Conservation (phyloP, 495 filamentous ascomycete genomes). For the Talaromyces liani region DNA sequence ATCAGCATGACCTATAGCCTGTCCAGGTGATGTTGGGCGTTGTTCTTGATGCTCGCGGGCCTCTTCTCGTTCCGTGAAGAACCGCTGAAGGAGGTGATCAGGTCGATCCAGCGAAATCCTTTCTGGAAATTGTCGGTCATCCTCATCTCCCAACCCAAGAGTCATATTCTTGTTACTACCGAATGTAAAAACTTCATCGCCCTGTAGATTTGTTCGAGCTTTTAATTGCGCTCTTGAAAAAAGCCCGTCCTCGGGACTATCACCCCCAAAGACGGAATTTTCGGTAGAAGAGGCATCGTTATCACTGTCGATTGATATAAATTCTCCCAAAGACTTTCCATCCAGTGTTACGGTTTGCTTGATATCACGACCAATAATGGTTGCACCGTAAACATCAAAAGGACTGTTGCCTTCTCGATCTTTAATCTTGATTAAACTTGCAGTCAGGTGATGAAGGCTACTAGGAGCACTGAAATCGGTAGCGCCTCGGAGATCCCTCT, state of each 20-base stretch:
- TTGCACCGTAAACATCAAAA: conserved; percentile 82
- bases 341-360: conserved; percentile 16
- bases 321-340: conserved; percentile 4
- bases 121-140: conserved; percentile 90
- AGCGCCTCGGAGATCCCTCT: conserved; percentile 62
- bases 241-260: conserved; percentile 26
- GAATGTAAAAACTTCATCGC: conserved; percentile 86
- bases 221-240: conserved; percentile 16
- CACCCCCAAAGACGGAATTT: conserved; percentile 29
- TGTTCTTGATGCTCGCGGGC: conserved; percentile 21
- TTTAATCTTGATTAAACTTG: conserved; percentile 83
- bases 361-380: conserved; percentile 57
- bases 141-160: conserved; percentile 84
- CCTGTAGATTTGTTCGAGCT: conserved; percentile 39
- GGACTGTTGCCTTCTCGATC: conserved; percentile 92
- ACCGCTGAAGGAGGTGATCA: conserved; percentile 62
- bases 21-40: conserved; percentile 10
- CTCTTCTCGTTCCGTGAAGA: conserved; percentile 54
- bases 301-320: conserved; percentile 18
- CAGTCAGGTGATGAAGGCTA: conserved; percentile 40
- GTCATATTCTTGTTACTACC: conserved; percentile 94
- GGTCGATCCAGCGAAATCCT: conserved; percentile 72
- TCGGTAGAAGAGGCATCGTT: conserved; percentile 30
- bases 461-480: conserved; percentile 40
- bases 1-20: conserved; percentile 14